Base-by-base conservation (phyloP, 805 yeast genomes). In the Candida tibetensis region DNA sequence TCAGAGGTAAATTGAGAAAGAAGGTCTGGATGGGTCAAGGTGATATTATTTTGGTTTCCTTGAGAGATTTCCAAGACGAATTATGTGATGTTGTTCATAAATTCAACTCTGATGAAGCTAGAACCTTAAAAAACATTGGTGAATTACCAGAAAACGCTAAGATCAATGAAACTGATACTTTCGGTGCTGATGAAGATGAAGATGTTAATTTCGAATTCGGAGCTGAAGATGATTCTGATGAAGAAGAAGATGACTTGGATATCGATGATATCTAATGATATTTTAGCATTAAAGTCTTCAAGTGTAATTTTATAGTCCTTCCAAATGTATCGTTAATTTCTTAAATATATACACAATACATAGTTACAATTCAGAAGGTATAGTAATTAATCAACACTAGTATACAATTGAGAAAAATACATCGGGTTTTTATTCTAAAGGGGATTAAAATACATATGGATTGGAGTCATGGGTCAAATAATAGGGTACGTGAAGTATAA, bases 11-110 rank as follows among this genome's bases (percentile, higher is more conserved):
- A 64, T 79, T 93, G 71, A 86, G 99, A 79, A 93, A 93, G 83
- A 93, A 91, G 79, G 99, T 93, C 45, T 93, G 99, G 99, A 90
- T 93, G 88, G 86, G 86, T 33, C 98, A 89, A 66, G 99, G 99
- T 72, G 99, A 93, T 64, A 93, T 93, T 55, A 88, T 93, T 52
- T 74, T 93, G 60, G 93, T 91, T 33, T 90, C 96, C 5, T 79
- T 93, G 55, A 89, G 99, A 77, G 99, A 93, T 59, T 93, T 93
- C 81, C 97, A 93, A 71, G 97, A 91, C 58, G 96, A 87, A 46
- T 95, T 86, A 66, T 93, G 97, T 74, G 99, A 93, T 64, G 97
- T 93, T 52, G 91, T 93, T 41, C 95, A 91, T 67, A 93, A 93
- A 70, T 93, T 84, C 70, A 88, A 85, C 66, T 83, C 96, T 36